These are phyloP conservation scores for Glonium stellatum DNA, from an alignment of 495 filamentous ascomycete genomes.

Conservation along the genomic window DNA sequence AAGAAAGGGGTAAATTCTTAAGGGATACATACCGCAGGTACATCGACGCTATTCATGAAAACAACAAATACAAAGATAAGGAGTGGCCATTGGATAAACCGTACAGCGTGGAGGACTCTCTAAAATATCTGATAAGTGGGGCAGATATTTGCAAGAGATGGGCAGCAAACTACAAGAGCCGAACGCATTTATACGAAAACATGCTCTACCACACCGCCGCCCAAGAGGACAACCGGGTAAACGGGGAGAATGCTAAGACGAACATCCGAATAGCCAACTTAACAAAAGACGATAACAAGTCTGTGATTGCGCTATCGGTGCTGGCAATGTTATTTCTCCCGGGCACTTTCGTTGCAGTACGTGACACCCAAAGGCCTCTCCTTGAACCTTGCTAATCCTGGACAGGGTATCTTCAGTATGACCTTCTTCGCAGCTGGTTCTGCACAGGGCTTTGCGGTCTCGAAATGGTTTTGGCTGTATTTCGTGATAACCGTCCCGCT, in stretches of 20 bases:
- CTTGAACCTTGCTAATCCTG: neutral
- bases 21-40: neutral
- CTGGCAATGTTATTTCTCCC: constrained; percentile 9
- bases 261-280: constrained; percentile 3
- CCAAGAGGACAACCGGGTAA: constrained; percentile 6
- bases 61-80: neutral
- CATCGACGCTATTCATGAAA: neutral
- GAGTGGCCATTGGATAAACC: neutral
- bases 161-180: constrained; percentile 4
- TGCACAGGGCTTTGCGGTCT: neutral
- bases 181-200: constrained; percentile 2
- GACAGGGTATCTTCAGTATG: constrained; percentile 11
- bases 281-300: constrained; percentile 1
- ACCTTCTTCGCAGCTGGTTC: neutral
- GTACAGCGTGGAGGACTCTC: neutral
- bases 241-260: neutral
- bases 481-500: constrained; percentile 9
- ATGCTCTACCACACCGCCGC: constrained; percentile 3
- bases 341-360: constrained; percentile 11
- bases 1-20: neutral
- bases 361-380: neutral
- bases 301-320: constrained; percentile 10
- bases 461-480: constrained; percentile 3
- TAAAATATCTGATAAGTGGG: constrained; percentile 1
- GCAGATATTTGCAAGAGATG: constrained; percentile 2